Percentiles rank a stretch among this genome's conserved stretches.
phyloP scores from a whole-genome alignment of 2,329 filamentous ascomycete genomes.

The Alternaria sp. region DNA sequence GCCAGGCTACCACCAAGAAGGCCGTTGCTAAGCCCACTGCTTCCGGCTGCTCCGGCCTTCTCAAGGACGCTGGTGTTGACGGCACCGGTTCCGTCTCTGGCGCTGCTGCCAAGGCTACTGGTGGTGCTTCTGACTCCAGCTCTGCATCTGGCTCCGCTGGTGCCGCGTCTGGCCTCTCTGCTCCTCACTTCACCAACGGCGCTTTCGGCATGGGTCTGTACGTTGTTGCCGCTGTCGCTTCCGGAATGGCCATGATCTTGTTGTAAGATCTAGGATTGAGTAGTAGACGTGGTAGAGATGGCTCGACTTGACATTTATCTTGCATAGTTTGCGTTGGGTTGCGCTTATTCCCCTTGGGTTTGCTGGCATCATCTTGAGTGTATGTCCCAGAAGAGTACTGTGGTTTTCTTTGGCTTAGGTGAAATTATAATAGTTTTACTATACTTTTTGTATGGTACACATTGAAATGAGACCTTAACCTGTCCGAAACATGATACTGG shows the following conservation, averaged over 20 bases:
- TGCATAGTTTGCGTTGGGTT: conserved; percentile 21
- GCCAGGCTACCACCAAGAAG: conserved; percentile 67
- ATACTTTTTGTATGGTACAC: conserved; percentile 1
- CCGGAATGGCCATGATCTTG: conserved; percentile 64
- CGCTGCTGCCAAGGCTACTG: conserved; percentile 28
- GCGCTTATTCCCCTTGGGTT: conserved; percentile 19
- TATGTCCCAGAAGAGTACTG: background rate
- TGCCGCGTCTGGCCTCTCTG: conserved; percentile 55
- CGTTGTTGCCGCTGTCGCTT: conserved; percentile 59
- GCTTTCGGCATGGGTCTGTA: conserved; percentile 61
- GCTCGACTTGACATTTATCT: conserved; percentile 10
- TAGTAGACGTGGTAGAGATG: background rate
- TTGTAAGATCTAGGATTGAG: conserved; percentile 52
- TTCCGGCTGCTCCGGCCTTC: conserved; percentile 65
- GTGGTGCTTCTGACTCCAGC: background rate
- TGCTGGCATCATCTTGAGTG: background rate
- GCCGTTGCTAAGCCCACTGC: conserved; percentile 56
- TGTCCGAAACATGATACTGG: background rate
- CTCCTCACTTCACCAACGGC: conserved; percentile 57
- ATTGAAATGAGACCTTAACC: conserved; percentile 8
- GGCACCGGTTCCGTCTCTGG: conserved; percentile 65
- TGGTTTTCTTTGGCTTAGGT: conserved; percentile 10
- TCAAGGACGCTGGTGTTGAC: conserved; percentile 70
- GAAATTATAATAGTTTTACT: conserved; percentile 7
- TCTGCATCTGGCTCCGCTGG: conserved; percentile 30